Conservation (phyloP, 2,329 filamentous ascomycete species). For the Neofusicoccum kwambonambiense region DNA sequence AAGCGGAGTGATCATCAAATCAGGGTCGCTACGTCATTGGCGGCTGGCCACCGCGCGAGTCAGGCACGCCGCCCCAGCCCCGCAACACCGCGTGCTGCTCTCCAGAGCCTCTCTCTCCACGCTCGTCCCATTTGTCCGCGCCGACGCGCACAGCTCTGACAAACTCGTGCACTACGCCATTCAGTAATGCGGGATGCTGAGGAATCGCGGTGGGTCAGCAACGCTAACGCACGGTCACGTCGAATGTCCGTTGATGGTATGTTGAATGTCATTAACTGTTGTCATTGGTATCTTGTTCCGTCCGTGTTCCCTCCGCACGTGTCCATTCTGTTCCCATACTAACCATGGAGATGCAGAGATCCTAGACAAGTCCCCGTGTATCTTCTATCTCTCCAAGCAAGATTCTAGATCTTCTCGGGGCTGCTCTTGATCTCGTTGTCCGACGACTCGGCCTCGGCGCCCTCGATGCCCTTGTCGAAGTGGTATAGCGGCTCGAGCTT, state of each 20-base stretch:
- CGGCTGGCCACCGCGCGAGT: neutral
- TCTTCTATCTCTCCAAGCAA: too few species aligned
- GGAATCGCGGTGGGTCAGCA: too few species aligned
- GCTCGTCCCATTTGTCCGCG: neutral
- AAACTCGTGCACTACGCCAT: neutral
- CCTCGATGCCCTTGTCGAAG: constrained; percentile 26
- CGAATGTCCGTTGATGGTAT: too few species aligned
- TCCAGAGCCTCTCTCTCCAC: neutral
- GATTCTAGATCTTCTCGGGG: neutral
- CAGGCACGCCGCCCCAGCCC: neutral
- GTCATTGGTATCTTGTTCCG: too few species aligned
- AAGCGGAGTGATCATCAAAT: neutral
- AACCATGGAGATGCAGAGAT: neutral
- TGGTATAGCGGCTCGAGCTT: constrained; percentile 39
- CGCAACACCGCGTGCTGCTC: neutral
- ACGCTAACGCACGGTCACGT: too few species aligned
- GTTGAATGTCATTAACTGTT: too few species aligned
- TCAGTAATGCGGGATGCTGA: neutral
- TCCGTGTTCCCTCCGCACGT: too few species aligned
- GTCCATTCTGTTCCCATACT: neutral
- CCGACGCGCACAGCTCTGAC: too few species aligned
- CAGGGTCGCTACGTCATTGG: neutral
- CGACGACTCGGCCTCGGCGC: neutral
- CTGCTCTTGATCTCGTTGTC: neutral
- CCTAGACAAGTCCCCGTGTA: neutral